Percentiles rank a stretch among this genome's conserved stretches.
Evolutionary conservation across 179 eudicot genomes (phyloP).

Genomic region (Camellia oleifera): DNA sequence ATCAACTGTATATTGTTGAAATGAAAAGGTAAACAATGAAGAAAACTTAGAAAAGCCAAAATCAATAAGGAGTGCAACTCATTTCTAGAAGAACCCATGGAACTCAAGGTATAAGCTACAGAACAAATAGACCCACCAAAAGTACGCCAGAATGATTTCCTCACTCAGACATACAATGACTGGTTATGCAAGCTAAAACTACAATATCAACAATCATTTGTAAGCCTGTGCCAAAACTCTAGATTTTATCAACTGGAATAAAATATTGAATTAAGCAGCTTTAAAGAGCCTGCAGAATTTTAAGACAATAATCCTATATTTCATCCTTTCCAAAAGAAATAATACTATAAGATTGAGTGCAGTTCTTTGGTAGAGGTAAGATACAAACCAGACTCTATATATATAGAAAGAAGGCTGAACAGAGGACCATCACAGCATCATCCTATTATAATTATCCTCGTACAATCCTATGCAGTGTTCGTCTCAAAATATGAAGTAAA

Average conservation of each 20-base stretch:
- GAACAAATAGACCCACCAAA: background rate
- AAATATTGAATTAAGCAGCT: background rate
- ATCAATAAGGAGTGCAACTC: too few species aligned
- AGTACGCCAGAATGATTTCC: background rate
- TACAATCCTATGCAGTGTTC: background rate
- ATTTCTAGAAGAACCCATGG: too few species aligned
- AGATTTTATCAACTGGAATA: background rate
- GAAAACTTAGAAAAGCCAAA: too few species aligned
- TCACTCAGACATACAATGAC: background rate
- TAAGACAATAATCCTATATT: background rate
- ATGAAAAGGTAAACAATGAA: too few species aligned
- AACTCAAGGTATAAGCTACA: too few species aligned
- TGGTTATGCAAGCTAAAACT: background rate
- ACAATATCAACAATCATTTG: background rate
- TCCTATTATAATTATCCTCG: background rate
- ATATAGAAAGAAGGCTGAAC: background rate
- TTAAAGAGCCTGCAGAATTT: background rate
- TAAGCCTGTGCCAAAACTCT: background rate
- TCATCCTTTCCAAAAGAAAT: background rate
- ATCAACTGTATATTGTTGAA: too few species aligned
- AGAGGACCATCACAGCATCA: background rate
- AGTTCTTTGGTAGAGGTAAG: background rate
- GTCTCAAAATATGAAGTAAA: background rate
- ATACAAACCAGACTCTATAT: background rate
- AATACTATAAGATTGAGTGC: background rate